These are phyloP conservation scores for Eucalyptus marginata DNA, from an alignment of 345 rosid genomes.

Conservation along the genomic window DNA sequence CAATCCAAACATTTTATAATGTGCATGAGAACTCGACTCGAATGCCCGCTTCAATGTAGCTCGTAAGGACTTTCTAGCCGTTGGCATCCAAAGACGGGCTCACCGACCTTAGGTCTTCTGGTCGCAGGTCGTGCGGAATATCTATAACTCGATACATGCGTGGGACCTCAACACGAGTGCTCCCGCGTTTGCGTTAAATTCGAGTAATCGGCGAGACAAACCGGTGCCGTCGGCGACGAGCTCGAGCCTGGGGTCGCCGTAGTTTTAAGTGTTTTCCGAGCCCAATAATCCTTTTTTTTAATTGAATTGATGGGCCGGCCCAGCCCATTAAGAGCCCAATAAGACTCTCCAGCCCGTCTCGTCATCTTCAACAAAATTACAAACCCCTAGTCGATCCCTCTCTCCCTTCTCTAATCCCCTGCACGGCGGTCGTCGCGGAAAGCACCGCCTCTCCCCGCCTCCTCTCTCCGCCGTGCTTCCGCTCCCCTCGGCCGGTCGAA, in stretches of 20 bases:
- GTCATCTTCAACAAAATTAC: not conserved
- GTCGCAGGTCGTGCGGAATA: not conserved
- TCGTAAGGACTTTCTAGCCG: not conserved
- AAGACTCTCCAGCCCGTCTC: not conserved
- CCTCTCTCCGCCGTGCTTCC: not conserved
- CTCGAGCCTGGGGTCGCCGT: not conserved
- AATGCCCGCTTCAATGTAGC: not conserved
- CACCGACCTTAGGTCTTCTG: not conserved
- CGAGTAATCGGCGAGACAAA: not conserved
- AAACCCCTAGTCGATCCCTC: not conserved
- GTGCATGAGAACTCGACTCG: not conserved
- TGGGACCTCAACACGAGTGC: not conserved
- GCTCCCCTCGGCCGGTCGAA: not conserved
- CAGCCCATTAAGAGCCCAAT: not conserved
- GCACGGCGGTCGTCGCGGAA: not conserved
- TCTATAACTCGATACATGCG: not conserved
- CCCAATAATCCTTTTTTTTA: accelerated
- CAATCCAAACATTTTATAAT: not conserved
- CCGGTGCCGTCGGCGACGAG: not conserved
- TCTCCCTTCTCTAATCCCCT: accelerated
- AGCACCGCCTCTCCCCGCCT: not conserved
- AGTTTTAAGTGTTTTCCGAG: not conserved
- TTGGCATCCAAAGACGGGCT: not conserved
- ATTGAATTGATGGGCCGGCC: not conserved
- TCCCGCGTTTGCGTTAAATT: accelerated